These are phyloP conservation scores for Carex parvula DNA, from an alignment of 176 grass and related monocot species.

Conservation along the genomic window DNA sequence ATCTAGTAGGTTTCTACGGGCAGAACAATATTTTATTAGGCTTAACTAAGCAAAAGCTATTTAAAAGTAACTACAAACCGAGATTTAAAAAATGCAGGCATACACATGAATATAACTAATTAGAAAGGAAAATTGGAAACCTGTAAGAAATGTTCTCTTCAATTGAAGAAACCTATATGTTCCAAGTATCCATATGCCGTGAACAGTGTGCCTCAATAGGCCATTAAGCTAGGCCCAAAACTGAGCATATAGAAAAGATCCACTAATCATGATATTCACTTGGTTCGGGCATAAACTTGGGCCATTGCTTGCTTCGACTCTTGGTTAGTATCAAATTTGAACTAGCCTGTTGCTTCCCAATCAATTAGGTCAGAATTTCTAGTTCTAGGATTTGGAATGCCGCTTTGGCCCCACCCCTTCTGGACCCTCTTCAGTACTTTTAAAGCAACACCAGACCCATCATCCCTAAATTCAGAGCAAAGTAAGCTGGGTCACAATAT, in stretches of 20 bases:
- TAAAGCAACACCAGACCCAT: slow-evolving; percentile 56
- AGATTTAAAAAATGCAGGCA: not conserved
- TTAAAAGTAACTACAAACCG: not conserved
- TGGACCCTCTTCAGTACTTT: slow-evolving; percentile 89
- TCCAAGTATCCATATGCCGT: not conserved
- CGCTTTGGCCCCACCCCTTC: slow-evolving; percentile 82
- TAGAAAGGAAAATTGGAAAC: not conserved
- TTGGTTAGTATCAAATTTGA: not conserved
- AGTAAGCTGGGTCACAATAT: not conserved
- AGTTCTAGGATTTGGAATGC: slow-evolving; percentile 34
- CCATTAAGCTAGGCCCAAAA: not conserved
- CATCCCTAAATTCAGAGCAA: slow-evolving; percentile 59
- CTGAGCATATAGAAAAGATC: not conserved
- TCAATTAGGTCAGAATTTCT: slow-evolving; percentile 23
- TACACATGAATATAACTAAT: not conserved
- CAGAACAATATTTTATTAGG: not conserved
- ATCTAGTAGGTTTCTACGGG: not conserved
- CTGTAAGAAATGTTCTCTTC: slow-evolving; percentile 2
- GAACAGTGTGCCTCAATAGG: not conserved
- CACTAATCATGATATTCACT: not conserved
- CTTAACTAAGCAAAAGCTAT: not conserved
- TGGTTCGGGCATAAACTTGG: not conserved
- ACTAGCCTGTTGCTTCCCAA: slow-evolving; percentile 28
- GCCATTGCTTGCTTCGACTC: not conserved
- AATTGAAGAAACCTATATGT: not conserved